phyloP scores from a whole-genome alignment of 768 basidiomycete genomes.

The Psilocybe azurescens region DNA sequence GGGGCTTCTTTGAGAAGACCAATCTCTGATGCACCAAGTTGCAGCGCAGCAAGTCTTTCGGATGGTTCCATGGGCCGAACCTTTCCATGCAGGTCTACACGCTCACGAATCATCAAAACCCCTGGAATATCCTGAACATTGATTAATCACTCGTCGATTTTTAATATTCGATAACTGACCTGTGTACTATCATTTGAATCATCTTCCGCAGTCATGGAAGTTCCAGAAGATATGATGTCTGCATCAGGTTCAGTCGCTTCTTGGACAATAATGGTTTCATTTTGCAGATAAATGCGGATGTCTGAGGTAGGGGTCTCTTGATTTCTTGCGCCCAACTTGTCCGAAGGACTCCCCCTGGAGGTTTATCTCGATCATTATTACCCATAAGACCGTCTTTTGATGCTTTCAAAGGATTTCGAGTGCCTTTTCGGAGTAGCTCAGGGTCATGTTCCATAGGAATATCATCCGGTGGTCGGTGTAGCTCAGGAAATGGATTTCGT shows the following conservation, averaged over 20 bases:
- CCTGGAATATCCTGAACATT: constrained; percentile 27
- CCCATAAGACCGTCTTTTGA: background rate
- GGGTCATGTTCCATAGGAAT: constrained; percentile 6
- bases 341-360: background rate
- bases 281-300: constrained; percentile 32
- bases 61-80: constrained; percentile 68
- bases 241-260: constrained; percentile 32
- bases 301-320: constrained; percentile 20
- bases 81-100: constrained; percentile 66
- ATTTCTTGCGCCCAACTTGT: background rate
- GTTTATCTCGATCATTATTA: background rate
- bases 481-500: constrained; percentile 53
- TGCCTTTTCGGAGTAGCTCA: constrained; percentile 1
- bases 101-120: constrained; percentile 69
- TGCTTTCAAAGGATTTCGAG: background rate
- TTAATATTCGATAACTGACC: background rate
- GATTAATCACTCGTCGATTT: background rate
- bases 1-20: constrained; percentile 80
- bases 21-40: constrained; percentile 58
- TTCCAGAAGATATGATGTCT: constrained; percentile 12
- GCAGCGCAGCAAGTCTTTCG: constrained; percentile 56
- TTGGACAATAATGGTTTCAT: constrained; percentile 31
- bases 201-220: background rate
- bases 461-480: constrained; percentile 31
- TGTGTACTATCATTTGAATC: background rate